Conservation (phyloP, 352 stramenopile species). For the Aphanomyces cochlioides region DNA sequence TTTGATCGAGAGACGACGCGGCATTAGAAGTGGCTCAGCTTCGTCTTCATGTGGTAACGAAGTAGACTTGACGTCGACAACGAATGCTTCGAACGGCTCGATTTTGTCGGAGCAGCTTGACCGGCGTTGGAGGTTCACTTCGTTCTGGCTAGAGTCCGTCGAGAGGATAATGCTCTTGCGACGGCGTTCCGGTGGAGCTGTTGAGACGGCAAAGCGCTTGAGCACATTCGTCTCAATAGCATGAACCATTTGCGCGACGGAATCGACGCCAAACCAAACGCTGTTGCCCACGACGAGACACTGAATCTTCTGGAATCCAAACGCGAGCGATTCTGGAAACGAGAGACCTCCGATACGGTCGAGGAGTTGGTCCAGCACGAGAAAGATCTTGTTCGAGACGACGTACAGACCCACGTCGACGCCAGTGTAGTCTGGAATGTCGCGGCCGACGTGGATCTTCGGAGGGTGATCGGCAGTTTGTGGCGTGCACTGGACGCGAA, state of each 20-base stretch:
- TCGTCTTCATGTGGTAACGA: background rate
- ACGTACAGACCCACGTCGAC: constrained; percentile 19
- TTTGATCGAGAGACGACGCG: background rate
- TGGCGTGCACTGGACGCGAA: constrained; percentile 1
- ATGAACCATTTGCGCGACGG: constrained; percentile 13
- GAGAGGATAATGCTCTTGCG: constrained; percentile 17
- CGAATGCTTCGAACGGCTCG: constrained; percentile 15
- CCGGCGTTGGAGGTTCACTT: background rate
- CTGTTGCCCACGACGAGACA: background rate
- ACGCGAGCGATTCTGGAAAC: constrained; percentile 16
- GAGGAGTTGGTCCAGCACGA: constrained; percentile 15
- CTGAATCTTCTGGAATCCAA: constrained; percentile 22
- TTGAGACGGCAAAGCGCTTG: background rate
- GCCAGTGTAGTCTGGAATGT: constrained; percentile 14
- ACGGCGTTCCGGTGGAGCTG: background rate
- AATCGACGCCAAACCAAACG: constrained; percentile 19
- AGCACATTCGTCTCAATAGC: constrained; percentile 7
- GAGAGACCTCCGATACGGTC: background rate
- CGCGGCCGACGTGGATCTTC: constrained; percentile 8
- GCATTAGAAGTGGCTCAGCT: background rate
- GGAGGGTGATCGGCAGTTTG: background rate
- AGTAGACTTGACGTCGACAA: constrained; percentile 9
- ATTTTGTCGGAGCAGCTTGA: constrained; percentile 3
- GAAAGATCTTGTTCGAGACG: constrained; percentile 14
- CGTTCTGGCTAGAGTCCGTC: background rate